Evolutionary conservation across 495 filamentous ascomycete genomes (phyloP), one percentile per base, ranked within the genome.

Genomic region (Penicillium goetzii): DNA sequence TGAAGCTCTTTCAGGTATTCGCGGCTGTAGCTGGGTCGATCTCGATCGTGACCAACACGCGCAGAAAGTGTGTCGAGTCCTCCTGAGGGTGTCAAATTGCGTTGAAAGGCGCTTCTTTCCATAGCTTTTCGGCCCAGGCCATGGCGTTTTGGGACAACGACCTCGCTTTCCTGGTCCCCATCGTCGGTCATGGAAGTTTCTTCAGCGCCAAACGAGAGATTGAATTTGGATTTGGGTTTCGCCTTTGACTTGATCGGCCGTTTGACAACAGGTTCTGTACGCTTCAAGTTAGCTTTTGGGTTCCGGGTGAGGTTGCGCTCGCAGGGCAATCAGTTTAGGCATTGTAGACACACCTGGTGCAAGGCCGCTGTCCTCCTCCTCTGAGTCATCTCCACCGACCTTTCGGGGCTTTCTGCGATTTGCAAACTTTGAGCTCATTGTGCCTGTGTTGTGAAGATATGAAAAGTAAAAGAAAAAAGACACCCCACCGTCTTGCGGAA

Each of bases 1-100:
- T 90, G 89, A 9, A 99, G 83, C 73, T 96, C 91, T 53, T 90
- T 89, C 50, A 99, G 80, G 65, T 94, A 90, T 62, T 95, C 92
- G 61, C 89, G 88, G 74, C 84, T 95, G 76, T 99, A 99, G 61
- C 82, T 90, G 4, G 92, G 94, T 50, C 88, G 80, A 49, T 94
- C 90, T 38, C 90, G 86, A 40, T 86, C 85, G 28, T 82, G 80
- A 11, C 78, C 79, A 6, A 86, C 81, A 25, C 88, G 83, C 40
- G 86, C 74, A 4, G 87, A 84, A 2, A 89, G 28, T 23, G 67
- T 74, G 14, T 80, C 76, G 55, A 80, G 68, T 8, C 72, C 71
- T 54, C 76, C 73, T 45, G 83, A 71, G 64, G 75, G 75, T 57
- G 74, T 71, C 43, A 74, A 59, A 34, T 80, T 72, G 66, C 84